phyloP scores from a whole-genome alignment of 2,329 filamentous ascomycete genomes.

The Tolypocladium tundrense region DNA sequence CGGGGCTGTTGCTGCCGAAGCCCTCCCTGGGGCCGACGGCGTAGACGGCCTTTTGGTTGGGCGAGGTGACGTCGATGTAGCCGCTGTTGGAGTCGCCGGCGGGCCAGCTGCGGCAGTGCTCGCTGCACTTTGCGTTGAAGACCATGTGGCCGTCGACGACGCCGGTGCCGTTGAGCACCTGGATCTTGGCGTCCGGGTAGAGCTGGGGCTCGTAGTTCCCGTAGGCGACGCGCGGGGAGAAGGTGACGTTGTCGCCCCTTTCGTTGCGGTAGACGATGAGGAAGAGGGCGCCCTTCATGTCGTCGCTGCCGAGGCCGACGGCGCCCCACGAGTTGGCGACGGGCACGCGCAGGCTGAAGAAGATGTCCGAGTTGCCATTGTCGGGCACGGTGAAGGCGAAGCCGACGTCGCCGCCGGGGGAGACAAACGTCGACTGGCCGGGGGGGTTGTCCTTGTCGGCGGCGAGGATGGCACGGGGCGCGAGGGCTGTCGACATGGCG shows the following conservation, averaged over 20 bases:
- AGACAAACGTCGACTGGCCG: conserved; percentile 32
- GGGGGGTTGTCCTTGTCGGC: conserved; percentile 15
- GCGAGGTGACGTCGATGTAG: conserved; percentile 38
- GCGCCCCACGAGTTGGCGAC: conserved; percentile 38
- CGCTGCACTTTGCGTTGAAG: conserved; percentile 39
- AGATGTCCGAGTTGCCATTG: conserved; percentile 36
- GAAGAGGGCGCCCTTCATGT: conserved; percentile 42
- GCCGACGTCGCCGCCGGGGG: conserved; percentile 29
- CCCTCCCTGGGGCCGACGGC: conserved; percentile 40
- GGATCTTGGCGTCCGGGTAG: conserved; percentile 30
- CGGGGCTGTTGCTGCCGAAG: conserved; percentile 29
- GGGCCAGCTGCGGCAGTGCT: conserved; percentile 41
- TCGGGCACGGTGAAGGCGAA: conserved; percentile 41
- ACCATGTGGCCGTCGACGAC: conserved; percentile 34
- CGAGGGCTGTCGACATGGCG: conserved; percentile 9
- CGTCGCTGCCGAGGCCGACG: conserved; percentile 41
- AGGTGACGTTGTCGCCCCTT: conserved; percentile 37
- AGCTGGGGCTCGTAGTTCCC: conserved; percentile 42
- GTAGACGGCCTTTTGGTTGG: conserved; percentile 40
- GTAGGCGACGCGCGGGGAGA: conserved; percentile 42
- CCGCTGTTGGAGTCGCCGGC: conserved; percentile 21
- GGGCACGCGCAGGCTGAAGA: conserved; percentile 42
- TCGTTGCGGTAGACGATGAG: conserved; percentile 43
- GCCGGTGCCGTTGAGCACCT: conserved; percentile 35
- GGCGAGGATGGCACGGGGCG: conserved; percentile 13